Evolutionary conservation across 2,329 filamentous ascomycete species (phyloP).

Genomic region (Paraphoma chrysanthemicola): DNA sequence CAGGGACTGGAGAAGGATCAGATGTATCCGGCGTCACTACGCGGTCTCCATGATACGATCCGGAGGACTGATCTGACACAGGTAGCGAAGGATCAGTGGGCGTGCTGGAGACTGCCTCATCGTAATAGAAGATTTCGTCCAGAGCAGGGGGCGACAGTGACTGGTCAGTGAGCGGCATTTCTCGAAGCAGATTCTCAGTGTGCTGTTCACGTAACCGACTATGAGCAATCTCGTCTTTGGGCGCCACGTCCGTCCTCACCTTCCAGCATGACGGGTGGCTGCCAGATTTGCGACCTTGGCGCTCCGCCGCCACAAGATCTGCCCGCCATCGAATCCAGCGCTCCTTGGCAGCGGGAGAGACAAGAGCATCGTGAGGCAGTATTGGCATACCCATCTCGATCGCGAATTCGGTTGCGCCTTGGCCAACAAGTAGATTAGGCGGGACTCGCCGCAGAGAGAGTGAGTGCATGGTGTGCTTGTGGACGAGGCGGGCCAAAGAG

Average conservation of each 20-base stretch:
- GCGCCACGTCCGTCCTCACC: conserved; percentile 23
- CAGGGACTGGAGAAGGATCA: conserved; percentile 9
- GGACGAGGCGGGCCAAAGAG: conserved; percentile 80
- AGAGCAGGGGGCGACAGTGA: conserved; percentile 31
- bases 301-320: conserved; percentile 71
- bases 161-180: conserved; percentile 12
- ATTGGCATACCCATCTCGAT: conserved; percentile 76
- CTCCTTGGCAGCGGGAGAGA: conserved; percentile 80
- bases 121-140: conserved; percentile 24
- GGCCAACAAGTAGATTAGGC: conserved; percentile 86
- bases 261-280: conserved; percentile 37
- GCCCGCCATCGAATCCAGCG: conserved; percentile 78
- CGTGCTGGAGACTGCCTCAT: conserved; percentile 15
- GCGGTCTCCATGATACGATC: conserved; percentile 23
- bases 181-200: conserved; percentile 41
- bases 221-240: conserved; percentile 39
- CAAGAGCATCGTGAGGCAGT: conserved; percentile 75
- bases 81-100: conserved; percentile 23
- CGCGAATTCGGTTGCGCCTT: conserved; percentile 88
- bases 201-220: conserved; percentile 48
- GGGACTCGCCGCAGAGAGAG: conserved; percentile 89
- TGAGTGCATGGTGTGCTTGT: conserved; percentile 76
- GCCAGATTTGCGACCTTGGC: conserved; percentile 48
- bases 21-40: conserved; percentile 23
- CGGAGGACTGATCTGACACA: conserved; percentile 24